Percentiles rank a stretch among this genome's conserved stretches.
Evolutionary conservation across 176 grass and related monocot species (phyloP).

Genomic region (Triticum monococcum): DNA sequence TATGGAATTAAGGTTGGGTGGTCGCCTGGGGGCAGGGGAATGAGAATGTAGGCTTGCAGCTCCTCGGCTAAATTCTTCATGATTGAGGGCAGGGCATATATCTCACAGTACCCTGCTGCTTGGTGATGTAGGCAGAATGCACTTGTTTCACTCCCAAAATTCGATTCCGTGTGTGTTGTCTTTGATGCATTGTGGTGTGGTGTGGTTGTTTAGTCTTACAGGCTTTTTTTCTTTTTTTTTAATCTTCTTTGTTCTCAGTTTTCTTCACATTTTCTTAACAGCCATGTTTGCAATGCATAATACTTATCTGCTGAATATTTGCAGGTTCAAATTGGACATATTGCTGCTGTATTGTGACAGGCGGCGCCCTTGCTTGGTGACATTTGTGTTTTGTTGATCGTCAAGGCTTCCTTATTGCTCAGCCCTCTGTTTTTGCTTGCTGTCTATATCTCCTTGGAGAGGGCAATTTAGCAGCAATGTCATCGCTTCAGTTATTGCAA

Average conservation of each 20-base stretch:
- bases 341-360: not conserved
- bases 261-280: not conserved
- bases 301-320: not conserved
- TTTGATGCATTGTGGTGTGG: not conserved
- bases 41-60: too few relatives aligned
- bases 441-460: constrained; percentile 15
- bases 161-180: not conserved
- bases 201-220: too few relatives aligned
- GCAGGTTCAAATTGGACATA: constrained; percentile 10
- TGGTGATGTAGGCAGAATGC: not conserved
- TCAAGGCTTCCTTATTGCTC: not conserved
- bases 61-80: too few relatives aligned
- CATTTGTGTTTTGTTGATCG: not conserved
- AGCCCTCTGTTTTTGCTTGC: not conserved
- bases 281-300: not conserved
- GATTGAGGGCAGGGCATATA: not conserved
- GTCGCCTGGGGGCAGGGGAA: not conserved
- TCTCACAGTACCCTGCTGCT: not conserved
- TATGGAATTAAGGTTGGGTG: not conserved
- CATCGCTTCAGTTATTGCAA: constrained; percentile 85
- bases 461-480: constrained; percentile 44
- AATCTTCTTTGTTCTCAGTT: not conserved
- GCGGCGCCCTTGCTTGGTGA: not conserved
- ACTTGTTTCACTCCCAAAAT: not conserved
- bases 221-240: too few relatives aligned